Conservation (phyloP, 148 eudicot species). For the Bassia scoparia region DNA sequence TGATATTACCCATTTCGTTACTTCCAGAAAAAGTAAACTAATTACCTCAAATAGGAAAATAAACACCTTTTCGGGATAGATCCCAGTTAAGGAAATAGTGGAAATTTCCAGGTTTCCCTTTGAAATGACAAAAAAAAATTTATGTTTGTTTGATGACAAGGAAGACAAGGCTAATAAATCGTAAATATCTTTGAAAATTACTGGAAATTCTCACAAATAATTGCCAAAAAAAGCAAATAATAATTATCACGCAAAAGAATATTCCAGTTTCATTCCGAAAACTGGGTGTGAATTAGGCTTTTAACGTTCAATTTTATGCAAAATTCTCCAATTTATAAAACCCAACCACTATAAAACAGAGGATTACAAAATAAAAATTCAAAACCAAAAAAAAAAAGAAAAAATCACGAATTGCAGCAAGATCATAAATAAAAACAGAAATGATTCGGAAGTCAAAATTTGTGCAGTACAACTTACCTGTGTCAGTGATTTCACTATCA, state of each 20-base stretch:
- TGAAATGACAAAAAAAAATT: too few species aligned
- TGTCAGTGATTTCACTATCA: conserved; percentile 59
- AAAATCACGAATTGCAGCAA: neutral
- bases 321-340: too few species aligned
- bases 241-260: neutral
- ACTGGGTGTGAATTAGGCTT: neutral
- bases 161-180: neutral
- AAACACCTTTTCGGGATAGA: neutral
- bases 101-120: neutral
- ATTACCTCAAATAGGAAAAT: neutral
- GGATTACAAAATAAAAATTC: too few species aligned
- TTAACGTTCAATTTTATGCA: too few species aligned
- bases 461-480: conserved; percentile 36
- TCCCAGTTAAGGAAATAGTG: neutral
- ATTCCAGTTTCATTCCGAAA: neutral
- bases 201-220: neutral
- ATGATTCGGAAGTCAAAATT: neutral
- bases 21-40: too few species aligned
- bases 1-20: too few species aligned
- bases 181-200: neutral
- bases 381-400: neutral
- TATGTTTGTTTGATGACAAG: too few species aligned
- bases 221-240: neutral
- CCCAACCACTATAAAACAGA: too few species aligned
- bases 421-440: neutral